A percentile compares a stretch with the other conserved stretches of the same genome.
phyloP scores from a whole-genome alignment of 306 rosid species.

The Castanospermum australe region DNA sequence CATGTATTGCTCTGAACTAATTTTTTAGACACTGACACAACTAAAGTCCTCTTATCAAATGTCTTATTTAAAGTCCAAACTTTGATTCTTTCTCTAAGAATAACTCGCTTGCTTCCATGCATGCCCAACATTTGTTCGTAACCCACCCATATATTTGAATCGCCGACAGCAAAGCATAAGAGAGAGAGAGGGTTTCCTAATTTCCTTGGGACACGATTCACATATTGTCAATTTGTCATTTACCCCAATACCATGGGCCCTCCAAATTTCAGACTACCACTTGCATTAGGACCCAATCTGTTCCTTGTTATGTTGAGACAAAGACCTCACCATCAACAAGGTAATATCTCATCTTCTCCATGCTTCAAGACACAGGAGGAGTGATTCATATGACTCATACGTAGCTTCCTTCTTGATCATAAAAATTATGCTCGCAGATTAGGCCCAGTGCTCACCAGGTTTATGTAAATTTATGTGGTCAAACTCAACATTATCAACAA shows the following conservation, averaged over 20 bases:
- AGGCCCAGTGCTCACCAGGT: background rate
- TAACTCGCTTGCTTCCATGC: too few relatives aligned
- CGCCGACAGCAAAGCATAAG: background rate
- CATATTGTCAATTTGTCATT: constrained; percentile 27
- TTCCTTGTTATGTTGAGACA: constrained; percentile 14
- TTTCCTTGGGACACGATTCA: background rate
- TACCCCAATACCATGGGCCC: constrained; percentile 18
- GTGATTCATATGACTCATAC: constrained; percentile 40
- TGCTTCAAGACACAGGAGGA: constrained; percentile 23
- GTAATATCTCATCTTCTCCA: constrained; percentile 34
- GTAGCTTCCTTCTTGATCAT: constrained; percentile 48
- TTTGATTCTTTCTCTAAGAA: too few relatives aligned
- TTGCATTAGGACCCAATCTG: background rate
- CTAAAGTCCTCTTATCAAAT: too few relatives aligned
- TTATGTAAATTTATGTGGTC: constrained; percentile 5
- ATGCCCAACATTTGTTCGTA: too few relatives aligned
- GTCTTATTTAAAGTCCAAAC: too few relatives aligned
- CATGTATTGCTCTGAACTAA: too few relatives aligned
- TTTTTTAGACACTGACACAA: too few relatives aligned
- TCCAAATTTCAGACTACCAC: constrained; percentile 2
- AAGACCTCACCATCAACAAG: constrained; percentile 27
- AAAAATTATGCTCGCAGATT: constrained; percentile 18
- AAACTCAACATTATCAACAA: constrained; percentile 17
- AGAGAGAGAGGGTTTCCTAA: too few relatives aligned
- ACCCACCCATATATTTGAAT: background rate